Evolutionary conservation across 2,329 filamentous ascomycete genomes (phyloP).

Genomic region (Lasiodiplodia gonubiensis): DNA sequence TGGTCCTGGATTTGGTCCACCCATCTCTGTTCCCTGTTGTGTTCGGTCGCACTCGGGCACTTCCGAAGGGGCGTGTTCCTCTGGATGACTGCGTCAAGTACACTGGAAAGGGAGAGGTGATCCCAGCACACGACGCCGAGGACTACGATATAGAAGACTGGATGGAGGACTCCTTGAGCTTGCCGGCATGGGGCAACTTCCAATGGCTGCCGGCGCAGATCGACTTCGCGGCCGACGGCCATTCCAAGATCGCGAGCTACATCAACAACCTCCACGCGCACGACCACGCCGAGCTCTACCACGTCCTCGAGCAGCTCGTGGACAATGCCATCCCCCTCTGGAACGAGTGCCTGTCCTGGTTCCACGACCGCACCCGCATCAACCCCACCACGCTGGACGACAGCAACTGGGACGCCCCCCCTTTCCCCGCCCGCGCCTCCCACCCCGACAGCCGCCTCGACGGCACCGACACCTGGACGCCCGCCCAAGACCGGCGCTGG

Average conservation of each 20-base stretch:
- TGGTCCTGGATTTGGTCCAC: constrained; percentile 67
- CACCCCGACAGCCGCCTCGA: not conserved
- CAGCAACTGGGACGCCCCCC: not conserved
- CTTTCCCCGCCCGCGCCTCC: not conserved
- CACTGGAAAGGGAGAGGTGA: constrained; percentile 40
- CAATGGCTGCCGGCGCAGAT: constrained; percentile 59
- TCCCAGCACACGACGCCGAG: not conserved
- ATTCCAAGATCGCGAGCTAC: constrained; percentile 54
- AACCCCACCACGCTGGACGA: not conserved
- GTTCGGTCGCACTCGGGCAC: constrained; percentile 54
- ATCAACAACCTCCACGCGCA: constrained; percentile 61
- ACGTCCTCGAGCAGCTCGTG: constrained; percentile 50
- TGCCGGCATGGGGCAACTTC: not conserved
- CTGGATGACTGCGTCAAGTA: constrained; percentile 40
- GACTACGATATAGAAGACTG: not conserved
- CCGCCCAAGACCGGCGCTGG: not conserved
- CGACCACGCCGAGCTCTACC: constrained; percentile 47
- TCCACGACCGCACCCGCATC: constrained; percentile 21
- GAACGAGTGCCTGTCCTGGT: constrained; percentile 44
- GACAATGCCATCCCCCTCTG: constrained; percentile 53
- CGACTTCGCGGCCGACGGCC: constrained; percentile 45
- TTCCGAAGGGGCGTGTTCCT: constrained; percentile 35
- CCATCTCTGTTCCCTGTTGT: constrained; percentile 68
- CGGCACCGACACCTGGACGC: not conserved
- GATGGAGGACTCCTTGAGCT: not conserved